Base-by-base conservation (phyloP, 148 eudicot genomes). In the Vaccinium vitisidaea region DNA sequence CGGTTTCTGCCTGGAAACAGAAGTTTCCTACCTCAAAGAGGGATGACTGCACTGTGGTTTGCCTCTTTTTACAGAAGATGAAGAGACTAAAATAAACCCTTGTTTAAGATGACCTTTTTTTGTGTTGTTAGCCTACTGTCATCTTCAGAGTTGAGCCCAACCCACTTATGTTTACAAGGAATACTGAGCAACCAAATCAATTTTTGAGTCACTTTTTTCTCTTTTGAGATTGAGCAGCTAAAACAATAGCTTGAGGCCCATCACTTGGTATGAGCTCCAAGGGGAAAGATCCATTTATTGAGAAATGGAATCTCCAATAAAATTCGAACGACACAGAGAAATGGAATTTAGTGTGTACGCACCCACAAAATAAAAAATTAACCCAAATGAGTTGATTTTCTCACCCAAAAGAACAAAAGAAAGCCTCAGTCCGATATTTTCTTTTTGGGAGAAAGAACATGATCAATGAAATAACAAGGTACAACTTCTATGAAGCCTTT, bases 41-140 rank as follows among this genome's bases (percentile, higher is more conserved):
- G 27, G 99, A 94, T 79, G 99, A 96, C 77, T 87, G 92, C 88
- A 90, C 97, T 9, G 95, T 58, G 1, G 85, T 92, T 52, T 94
- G 99, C 89, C 88, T 92, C 55, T 96, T 94, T 89, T 89, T 96
- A 58, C 87, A 81, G 50, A 85, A 36, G 73, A 67, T 23, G 32
- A 67, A 52, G 43, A 65, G 58, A 49, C 30, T 32, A 81, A 55
- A 81, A 79, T 65, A 79, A 73, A 67, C 21, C 63, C 77, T 50
- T 80, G 48, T 80, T 13, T 25, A 48, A 83, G 11, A 32, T 18
- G 21, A 5, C 25, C 53, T 53, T 8, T 65, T 65, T 25, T 25
- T 2, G 71, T 30, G 46, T 12, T 53, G 56, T 78, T 53, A 78
- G 39, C 80, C 46, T 52, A 2, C 25, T 67, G 10, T 15, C 80